phyloP scores from a whole-genome alignment of 768 basidiomycete species.

The Tulasnella sp. region DNA sequence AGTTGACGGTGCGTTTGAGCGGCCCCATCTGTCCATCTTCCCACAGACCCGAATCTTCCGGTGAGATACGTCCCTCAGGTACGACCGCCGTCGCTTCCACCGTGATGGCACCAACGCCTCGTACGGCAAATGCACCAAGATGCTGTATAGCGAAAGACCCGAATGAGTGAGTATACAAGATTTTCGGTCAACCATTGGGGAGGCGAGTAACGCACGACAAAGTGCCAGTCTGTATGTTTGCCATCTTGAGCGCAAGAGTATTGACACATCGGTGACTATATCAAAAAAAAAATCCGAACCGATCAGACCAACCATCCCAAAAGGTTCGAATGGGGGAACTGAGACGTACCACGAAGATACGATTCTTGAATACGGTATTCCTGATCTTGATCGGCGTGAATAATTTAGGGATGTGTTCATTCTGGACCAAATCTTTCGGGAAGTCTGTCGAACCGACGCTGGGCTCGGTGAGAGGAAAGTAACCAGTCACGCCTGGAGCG shows the following conservation, averaged over 20 bases:
- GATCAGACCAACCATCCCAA: not conserved
- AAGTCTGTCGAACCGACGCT: constrained; percentile 36
- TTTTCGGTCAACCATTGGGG: no score
- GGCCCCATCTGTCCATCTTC: constrained; percentile 62
- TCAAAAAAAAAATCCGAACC: not conserved
- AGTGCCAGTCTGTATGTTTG: constrained; percentile 72
- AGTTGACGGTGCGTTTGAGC: constrained; percentile 60
- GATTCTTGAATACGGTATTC: constrained; percentile 58
- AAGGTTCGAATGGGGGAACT: not conserved
- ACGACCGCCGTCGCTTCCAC: constrained; percentile 68
- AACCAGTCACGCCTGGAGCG: constrained; percentile 43
- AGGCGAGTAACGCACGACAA: no score
- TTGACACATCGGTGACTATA: constrained; percentile 76
- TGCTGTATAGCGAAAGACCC: no score
- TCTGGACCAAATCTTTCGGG: constrained; percentile 29
- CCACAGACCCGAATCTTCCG: constrained; percentile 71
- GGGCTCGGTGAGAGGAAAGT: constrained; percentile 51
- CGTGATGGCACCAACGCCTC: constrained; percentile 59
- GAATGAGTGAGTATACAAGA: no score
- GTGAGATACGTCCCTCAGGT: constrained; percentile 66
- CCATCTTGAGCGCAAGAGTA: constrained; percentile 60
- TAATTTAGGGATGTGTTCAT: constrained; percentile 41
- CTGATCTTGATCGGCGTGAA: constrained; percentile 58
- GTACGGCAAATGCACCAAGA: constrained; percentile 47
- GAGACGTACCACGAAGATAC: constrained; percentile 50